Percentiles rank a stretch among this genome's conserved stretches.
phyloP scores from a whole-genome alignment of 1,284 basidiomycete genomes.

The Microstroma glucosiphilum region DNA sequence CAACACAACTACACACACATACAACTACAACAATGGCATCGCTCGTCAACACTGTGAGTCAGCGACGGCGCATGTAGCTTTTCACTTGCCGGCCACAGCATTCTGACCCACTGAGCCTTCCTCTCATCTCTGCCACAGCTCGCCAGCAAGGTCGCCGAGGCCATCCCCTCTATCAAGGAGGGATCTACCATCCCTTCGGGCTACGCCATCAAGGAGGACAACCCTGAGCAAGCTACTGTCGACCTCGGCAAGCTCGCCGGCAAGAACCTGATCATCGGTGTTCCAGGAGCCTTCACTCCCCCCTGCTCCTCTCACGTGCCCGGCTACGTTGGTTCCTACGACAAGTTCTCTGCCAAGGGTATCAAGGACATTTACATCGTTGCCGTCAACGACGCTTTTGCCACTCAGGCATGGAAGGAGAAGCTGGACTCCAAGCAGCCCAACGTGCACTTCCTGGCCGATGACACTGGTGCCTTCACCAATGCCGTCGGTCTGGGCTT shows the following conservation, averaged over 20 bases:
- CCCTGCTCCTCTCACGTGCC: slow-evolving; percentile 49
- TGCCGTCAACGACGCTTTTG: slow-evolving; percentile 45
- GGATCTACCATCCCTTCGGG: slow-evolving; percentile 29
- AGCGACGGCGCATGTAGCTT: no score
- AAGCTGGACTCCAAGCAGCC: slow-evolving; percentile 29
- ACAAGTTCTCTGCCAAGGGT: slow-evolving; percentile 40
- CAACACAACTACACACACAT: no score
- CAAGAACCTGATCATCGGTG: slow-evolving; percentile 26
- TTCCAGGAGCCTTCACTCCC: slow-evolving; percentile 27
- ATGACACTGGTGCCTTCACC: slow-evolving; percentile 47
- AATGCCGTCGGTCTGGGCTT: slow-evolving; percentile 39
- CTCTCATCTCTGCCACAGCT: no score
- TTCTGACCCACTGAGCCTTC: no score
- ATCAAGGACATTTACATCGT: slow-evolving; percentile 41
- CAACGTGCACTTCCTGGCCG: slow-evolving; percentile 42
- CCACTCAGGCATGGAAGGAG: slow-evolving; percentile 45
- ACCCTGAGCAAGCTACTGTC: slow-evolving; percentile 33
- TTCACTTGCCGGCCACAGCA: no score
- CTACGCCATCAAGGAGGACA: slow-evolving; percentile 36
- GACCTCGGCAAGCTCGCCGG: slow-evolving; percentile 28
- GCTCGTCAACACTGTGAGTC: no score
- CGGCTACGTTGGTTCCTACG: slow-evolving; percentile 38
- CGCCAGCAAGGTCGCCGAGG: no score
- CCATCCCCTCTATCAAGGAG: slow-evolving; percentile 24
- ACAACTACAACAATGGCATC: no score